Evolutionary conservation across 345 rosid genomes (phyloP).

Genomic region (Corymbia maculata): DNA sequence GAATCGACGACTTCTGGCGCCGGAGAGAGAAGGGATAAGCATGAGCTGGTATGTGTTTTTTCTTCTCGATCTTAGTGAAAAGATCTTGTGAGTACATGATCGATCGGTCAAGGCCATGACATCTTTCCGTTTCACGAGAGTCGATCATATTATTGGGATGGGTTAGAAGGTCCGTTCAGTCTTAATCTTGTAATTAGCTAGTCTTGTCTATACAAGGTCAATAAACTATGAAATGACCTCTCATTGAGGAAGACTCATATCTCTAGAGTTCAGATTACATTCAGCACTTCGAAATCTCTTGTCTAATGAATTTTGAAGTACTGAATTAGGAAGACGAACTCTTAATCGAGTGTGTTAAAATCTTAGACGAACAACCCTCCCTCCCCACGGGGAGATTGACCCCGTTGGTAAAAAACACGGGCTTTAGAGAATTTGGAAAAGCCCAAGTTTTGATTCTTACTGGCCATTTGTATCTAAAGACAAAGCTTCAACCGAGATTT

Average conservation of each 20-base stretch:
- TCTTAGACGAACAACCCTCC: not conserved
- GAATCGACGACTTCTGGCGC: not conserved
- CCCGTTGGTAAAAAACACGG: not conserved
- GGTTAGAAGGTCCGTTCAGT: not conserved
- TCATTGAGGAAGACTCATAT: not conserved
- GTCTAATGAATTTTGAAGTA: not conserved
- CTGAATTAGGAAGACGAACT: not conserved
- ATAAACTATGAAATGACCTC: not conserved
- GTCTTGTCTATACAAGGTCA: not conserved
- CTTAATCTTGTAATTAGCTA: not conserved
- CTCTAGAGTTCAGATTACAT: not conserved
- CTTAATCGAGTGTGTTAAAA: not conserved
- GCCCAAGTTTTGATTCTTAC: not conserved
- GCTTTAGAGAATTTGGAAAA: not conserved
- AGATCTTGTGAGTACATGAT: not conserved
- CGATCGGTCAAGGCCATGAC: not conserved
- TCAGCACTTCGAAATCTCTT: not conserved
- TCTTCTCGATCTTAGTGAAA: not conserved
- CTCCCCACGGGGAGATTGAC: not conserved
- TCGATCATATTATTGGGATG: fast-evolving
- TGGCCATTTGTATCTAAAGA: not conserved
- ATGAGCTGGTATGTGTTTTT: not conserved
- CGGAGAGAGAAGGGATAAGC: not conserved
- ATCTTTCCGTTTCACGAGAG: not conserved
- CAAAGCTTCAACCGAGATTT: not conserved